Evolutionary conservation across 129 eudicot genomes (phyloP).

Genomic region (carrot (Daucus carota)): DH1_v3.0 NC_030388.2:24449501-24450000

Average conservation of each 20-base stretch:
- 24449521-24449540: too few species aligned
- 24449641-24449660: conserved; percentile 6
- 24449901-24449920: neutral
- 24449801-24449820: conserved; percentile 94
- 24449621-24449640: neutral
- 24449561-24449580: neutral
- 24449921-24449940: neutral
- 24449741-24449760: conserved; percentile 67
- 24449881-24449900: neutral
- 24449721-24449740: conserved; percentile 94
- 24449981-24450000: too few species aligned
- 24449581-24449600: neutral
- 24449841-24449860: conserved; percentile 74
- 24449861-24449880: conserved; percentile 2
- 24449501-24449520: too few species aligned
- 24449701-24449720: conserved; percentile 92
- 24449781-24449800: conserved; percentile 90
- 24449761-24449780: conserved; percentile 92
- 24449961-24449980: neutral
- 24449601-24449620: neutral
- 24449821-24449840: conserved; percentile 91
- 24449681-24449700: conserved; percentile 81
- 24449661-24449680: conserved; percentile 96
- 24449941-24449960: neutral
- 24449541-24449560: neutral